Evolutionary conservation across 1,284 basidiomycete genomes (phyloP), one percentile per base, ranked within the genome.

Genomic region (Lignosus rhinocerotis): DNA sequence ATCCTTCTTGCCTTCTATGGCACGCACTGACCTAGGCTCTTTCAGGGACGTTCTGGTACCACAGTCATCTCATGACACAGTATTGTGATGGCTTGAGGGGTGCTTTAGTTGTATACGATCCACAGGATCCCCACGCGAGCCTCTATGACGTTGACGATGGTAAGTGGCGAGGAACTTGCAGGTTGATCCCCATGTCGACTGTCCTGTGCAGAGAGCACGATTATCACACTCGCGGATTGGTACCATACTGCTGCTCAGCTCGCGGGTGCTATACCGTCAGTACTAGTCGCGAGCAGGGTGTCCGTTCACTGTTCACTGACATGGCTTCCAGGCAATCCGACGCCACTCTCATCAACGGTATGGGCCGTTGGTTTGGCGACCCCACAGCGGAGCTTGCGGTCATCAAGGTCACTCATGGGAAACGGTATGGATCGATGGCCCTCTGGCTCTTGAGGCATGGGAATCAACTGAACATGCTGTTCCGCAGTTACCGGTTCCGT

Each of bases 341-440:
- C 46, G 54, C 78, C 0, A 82, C 79, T 1, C 67, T 86, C 3
- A 82, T 88, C 68, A 87, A 87, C 55, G 79, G 80, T 6, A 64
- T 71, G 31, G 80, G 80, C 7, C 69, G 74, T 7, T 74, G 61
- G 53, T 17, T 25, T 4, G 69, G 67, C 12, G 65, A 65, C 6
- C 59, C 70, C 6, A 58, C 62, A 6, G 59, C 67, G 9, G 58
- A 67, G 3, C 60, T 77, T 21, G 66, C 75, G 1, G 70, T 77
- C 6, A 68, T 78, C 46, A 67, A 58, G 11, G 74, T 76, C 9
- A 49, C 56, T 9, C 50, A 60, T 30, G 65, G 72, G 38, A 75
- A 79, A 55, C 76, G 80, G 43, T 73, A 47, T 6, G 66, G 25
- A 25, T 25, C 25, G 25, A 25, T 25, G 25, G 25, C 25, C 25